These are phyloP conservation scores for Bonia amplexicaulis DNA, from an alignment of 176 grass and related monocot genomes.

Conservation along the genomic window DNA sequence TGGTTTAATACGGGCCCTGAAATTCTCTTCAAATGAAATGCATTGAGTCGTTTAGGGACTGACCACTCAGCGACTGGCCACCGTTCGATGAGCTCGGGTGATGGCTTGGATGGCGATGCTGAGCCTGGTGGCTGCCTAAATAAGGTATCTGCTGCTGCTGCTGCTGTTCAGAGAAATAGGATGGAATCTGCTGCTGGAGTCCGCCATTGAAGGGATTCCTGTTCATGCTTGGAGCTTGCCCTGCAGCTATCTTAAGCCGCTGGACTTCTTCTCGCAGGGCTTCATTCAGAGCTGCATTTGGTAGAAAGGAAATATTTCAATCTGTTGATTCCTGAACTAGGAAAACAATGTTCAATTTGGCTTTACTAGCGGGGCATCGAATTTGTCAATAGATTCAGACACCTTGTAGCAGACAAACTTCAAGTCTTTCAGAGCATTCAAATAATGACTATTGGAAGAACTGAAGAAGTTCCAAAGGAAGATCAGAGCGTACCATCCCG, in stretches of 20 bases:
- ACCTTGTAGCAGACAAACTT: neutral
- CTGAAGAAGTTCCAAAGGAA: neutral
- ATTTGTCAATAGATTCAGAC: neutral
- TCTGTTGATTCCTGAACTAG: neutral
- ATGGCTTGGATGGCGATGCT: conserved; percentile 48
- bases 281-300: conserved; percentile 63
- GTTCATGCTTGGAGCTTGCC: conserved; percentile 64
- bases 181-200: conserved; percentile 54
- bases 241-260: conserved; percentile 78
- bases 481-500: conserved; percentile 62
- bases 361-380: neutral
- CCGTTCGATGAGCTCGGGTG: conserved; percentile 51
- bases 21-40: conserved; percentile 75
- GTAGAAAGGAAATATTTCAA: neutral
- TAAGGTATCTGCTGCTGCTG: conserved; percentile 54
- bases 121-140: conserved; percentile 46
- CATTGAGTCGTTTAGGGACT: conserved; percentile 70
- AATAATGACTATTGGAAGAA: neutral
- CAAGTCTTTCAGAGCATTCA: neutral
- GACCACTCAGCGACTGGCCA: conserved; percentile 52
- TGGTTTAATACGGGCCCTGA: neutral
- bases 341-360: neutral
- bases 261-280: conserved; percentile 79
- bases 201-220: conserved; percentile 63
- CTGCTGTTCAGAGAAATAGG: conserved; percentile 43